Base-by-base conservation (phyloP, 495 filamentous ascomycete genomes). In the Talaromyces thailandensis region DNA sequence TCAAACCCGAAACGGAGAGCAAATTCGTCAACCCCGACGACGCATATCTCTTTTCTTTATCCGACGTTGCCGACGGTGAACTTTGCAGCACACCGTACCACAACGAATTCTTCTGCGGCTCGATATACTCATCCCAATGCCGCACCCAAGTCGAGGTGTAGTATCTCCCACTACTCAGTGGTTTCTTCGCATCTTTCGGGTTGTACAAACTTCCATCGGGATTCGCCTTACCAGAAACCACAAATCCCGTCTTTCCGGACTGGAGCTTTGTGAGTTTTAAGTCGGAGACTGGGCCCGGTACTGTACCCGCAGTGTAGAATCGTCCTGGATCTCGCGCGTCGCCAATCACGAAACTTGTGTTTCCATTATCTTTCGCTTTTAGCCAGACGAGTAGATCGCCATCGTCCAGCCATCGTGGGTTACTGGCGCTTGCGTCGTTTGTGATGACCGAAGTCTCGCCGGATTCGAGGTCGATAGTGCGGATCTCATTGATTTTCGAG, bases 341-440 rank as follows among this genome's bases (percentile, higher is more conserved):
- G 50, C 78, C 86, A 28, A 84, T 71, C 24, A 87, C 72, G 26
- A 92, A 77, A 56, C 73, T 80, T 21, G 90, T 93, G n/a, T 75
- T 80, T 16, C 88, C 89, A 56, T 87, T 84, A 48, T 83, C 79
- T n/a, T 80, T 81, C 26, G 73, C 69, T 70, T 87, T 84, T 60
- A 96, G 67, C 76, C 85, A 88, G 51, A 93, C 66, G 23, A 93
- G 73, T 65, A 89, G 79, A 43, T 84, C 76, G 18, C 73, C 71
- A 50, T 87, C 79, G 28, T 79, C 83, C 12, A 96, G 71, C 92
- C 92, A 96, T 61, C 84, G 85, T 6, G 90, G 88, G 67, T 90
- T 88, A 66, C 81, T 87, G 12, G 82, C 81, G 21, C 80, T 77
- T 12, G 79, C 64, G 50, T 90, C 84, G 58, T 86, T 84, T 56